Evolutionary conservation across 805 yeast genomes (phyloP).

Genomic region (Sugiyamaella boreocaroliniensis): DNA sequence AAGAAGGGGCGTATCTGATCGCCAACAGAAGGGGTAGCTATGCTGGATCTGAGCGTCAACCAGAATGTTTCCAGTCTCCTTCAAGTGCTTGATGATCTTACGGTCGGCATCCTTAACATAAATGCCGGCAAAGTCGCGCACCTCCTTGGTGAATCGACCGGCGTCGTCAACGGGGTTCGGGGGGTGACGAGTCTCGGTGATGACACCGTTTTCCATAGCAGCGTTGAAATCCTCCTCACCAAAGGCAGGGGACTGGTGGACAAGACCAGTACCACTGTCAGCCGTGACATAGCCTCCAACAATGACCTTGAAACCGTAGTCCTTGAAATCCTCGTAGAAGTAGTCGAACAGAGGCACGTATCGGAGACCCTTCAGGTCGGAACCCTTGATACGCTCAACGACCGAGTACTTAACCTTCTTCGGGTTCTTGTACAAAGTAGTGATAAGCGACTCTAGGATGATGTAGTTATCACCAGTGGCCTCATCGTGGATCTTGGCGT

Average conservation of each 20-base stretch:
- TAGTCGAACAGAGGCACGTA: constrained; percentile 81
- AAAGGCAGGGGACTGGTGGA: constrained; percentile 96
- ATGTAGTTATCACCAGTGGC: constrained; percentile 75
- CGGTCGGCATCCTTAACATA: constrained; percentile 96
- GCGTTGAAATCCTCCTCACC: constrained; percentile 97
- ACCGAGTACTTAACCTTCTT: constrained; percentile 78
- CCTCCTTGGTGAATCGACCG: constrained; percentile 76
- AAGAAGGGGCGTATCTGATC: constrained; percentile 96
- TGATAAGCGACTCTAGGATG: constrained; percentile 73
- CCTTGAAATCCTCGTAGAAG: constrained; percentile 69
- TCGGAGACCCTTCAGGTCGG: constrained; percentile 67
- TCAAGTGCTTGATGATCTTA: constrained; percentile 75
- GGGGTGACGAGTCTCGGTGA: constrained; percentile 58
- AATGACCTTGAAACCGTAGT: constrained; percentile 71
- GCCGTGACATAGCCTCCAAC: constrained; percentile 77
- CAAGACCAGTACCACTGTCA: constrained; percentile 98
- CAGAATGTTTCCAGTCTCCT: constrained; percentile 68
- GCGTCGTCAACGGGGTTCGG: constrained; percentile 95
- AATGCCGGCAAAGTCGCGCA: constrained; percentile 66
- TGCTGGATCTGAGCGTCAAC: constrained; percentile 81
- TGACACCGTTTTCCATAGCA: constrained; percentile 68
- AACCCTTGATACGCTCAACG: constrained; percentile 74
- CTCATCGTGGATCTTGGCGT: constrained; percentile 88
- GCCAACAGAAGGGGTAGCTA: constrained; percentile 99
- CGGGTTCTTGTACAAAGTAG: constrained; percentile 90